These are phyloP conservation scores for Chaetomidium leptoderma DNA, from an alignment of 495 filamentous ascomycete genomes.

Conservation along the genomic window DNA sequence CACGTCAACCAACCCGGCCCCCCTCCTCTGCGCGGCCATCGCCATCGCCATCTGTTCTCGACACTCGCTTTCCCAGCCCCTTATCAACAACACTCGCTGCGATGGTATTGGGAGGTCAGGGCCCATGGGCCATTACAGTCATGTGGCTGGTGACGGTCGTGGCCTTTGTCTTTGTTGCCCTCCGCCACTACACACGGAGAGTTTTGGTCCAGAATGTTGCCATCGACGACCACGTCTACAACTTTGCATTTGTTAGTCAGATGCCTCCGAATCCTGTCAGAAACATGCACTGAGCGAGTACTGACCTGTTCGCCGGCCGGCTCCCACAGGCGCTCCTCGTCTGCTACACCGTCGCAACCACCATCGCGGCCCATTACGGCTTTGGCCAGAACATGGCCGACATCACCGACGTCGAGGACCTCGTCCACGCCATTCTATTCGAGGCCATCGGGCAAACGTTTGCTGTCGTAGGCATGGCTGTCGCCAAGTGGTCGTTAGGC, in stretches of 20 bases:
- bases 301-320: background rate
- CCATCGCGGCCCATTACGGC: background rate
- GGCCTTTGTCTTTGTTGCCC: background rate
- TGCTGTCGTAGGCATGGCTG: background rate
- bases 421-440: background rate
- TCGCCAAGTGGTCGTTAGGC: background rate
- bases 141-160: background rate
- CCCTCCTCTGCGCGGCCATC: too few species aligned
- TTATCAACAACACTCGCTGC: background rate
- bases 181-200: background rate
- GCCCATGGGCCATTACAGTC: background rate
- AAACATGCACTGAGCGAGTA: background rate
- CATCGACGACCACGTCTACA: background rate
- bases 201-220: background rate
- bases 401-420: background rate
- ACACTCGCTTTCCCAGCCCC: background rate
- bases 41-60: background rate
- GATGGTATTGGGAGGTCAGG: background rate
- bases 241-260: constrained; percentile 1
- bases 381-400: background rate
- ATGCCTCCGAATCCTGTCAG: too few species aligned
- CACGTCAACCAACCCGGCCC: background rate
- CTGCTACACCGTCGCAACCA: background rate
- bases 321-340: background rate
- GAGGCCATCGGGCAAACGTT: background rate